These are phyloP conservation scores for Tricholomella constricta DNA, from an alignment of 768 basidiomycete species.

Conservation along the genomic window DNA sequence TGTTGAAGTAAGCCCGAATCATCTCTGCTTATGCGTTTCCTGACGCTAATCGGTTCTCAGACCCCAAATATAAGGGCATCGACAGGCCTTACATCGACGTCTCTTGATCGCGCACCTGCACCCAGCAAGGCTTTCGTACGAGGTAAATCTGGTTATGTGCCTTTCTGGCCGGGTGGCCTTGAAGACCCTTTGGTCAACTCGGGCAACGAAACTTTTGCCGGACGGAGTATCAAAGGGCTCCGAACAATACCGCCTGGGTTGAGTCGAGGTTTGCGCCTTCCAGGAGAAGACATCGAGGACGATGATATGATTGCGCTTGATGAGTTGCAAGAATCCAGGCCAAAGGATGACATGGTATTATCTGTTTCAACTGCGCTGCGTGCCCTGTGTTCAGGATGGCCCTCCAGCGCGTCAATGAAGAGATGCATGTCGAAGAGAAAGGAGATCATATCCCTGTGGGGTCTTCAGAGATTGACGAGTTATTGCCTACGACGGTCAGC, in stretches of 20 bases:
- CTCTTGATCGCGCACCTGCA: conserved; percentile 82
- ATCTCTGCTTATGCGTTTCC: not conserved
- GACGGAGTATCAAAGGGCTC: conserved; percentile 45
- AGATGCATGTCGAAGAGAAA: conserved; percentile 14
- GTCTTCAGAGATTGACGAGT: conserved; percentile 68
- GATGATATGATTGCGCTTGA: conserved; percentile 41
- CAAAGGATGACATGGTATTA: conserved; percentile 19
- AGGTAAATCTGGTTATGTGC: conserved; percentile 91
- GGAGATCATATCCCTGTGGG: conserved; percentile 15
- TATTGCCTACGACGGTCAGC: conserved; percentile 65
- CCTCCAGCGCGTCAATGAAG: conserved; percentile 7
- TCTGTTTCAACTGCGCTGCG: not conserved
- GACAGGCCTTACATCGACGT: conserved; percentile 82
- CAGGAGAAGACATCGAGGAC: conserved; percentile 50
- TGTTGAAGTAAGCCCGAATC: conserved; percentile 57
- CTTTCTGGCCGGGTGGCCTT: conserved; percentile 93
- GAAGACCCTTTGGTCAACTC: conserved; percentile 56
- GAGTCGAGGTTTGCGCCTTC: conserved; percentile 72
- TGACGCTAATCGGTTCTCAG: conserved; percentile 35
- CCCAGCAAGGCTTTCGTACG: conserved; percentile 82
- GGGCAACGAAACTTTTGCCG: conserved; percentile 28
- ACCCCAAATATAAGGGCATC: conserved; percentile 53
- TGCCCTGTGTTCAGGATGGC: not conserved
- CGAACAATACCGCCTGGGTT: conserved; percentile 83
- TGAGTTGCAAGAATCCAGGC: conserved; percentile 7